These are phyloP conservation scores for Byssoonygena ceratinophila DNA, from an alignment of 2,329 filamentous ascomycete genomes.

Conservation along the genomic window DNA sequence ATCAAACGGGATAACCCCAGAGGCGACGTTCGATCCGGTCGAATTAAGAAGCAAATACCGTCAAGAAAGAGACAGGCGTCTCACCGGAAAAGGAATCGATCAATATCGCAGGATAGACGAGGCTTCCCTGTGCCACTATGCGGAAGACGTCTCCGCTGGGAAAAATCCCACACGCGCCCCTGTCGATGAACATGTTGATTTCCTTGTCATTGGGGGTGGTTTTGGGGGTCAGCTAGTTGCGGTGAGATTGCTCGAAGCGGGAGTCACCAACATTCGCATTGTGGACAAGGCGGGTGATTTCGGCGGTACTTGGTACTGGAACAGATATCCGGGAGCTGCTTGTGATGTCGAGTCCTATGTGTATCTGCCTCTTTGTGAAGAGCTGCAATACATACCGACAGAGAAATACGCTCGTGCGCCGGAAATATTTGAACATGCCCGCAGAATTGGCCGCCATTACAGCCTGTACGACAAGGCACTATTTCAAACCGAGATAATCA, in stretches of 20 bases:
- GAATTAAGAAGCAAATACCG: background rate
- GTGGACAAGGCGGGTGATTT: slow-evolving; percentile 39
- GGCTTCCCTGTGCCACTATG: background rate
- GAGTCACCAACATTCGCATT: slow-evolving; percentile 22
- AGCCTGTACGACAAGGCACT: slow-evolving; percentile 34
- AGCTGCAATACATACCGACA: slow-evolving; percentile 49
- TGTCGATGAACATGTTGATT: background rate
- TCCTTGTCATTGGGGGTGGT: background rate
- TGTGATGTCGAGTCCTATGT: slow-evolving; percentile 52
- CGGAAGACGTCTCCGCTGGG: background rate
- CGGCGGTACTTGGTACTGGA: slow-evolving; percentile 42
- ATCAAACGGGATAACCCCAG: background rate
- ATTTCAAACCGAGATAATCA: slow-evolving; percentile 40
- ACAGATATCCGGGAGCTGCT: slow-evolving; percentile 38
- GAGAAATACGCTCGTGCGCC: slow-evolving; percentile 38
- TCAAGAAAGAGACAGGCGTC: background rate
- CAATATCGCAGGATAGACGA: background rate
- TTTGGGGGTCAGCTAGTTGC: background rate
- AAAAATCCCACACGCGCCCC: background rate
- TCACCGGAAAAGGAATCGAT: background rate
- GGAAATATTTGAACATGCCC: slow-evolving; percentile 41
- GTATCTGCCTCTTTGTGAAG: slow-evolving; percentile 51
- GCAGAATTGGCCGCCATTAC: slow-evolving; percentile 38
- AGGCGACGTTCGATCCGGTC: background rate
- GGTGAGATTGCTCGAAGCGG: background rate